Percentiles rank a stretch among this genome's conserved stretches.
These are phyloP conservation scores for Hypholoma fasciculare DNA, from an alignment of 768 basidiomycete species.

Conservation along the genomic window DNA sequence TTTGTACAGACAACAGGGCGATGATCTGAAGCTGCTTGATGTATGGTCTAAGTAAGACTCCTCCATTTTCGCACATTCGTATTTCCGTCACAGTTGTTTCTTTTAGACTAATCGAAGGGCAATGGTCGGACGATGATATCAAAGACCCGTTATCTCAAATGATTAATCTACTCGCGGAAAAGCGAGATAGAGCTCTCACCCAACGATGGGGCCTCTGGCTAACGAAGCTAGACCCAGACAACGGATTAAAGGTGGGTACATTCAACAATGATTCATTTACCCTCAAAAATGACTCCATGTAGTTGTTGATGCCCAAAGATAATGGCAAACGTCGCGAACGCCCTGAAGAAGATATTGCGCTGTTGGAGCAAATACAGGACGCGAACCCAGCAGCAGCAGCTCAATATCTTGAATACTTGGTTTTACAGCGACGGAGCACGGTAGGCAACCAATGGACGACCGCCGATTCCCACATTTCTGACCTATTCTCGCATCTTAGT, in stretches of 20 bases:
- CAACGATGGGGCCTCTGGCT: constrained; percentile 86
- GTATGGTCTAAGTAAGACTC: constrained; percentile 65
- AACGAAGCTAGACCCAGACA: constrained; percentile 62
- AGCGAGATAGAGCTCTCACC: constrained; percentile 59
- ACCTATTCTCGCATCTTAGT: constrained; percentile 32
- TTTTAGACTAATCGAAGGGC: constrained; percentile 63
- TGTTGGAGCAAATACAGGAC: constrained; percentile 56
- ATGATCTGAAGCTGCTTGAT: constrained; percentile 64
- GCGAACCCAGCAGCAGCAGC: constrained; percentile 62
- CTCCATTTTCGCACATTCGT: not conserved
- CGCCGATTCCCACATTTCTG: not conserved
- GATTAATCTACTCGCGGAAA: constrained; percentile 53
- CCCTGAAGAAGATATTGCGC: constrained; percentile 58
- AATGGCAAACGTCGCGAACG: constrained; percentile 55
- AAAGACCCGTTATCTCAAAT: constrained; percentile 63
- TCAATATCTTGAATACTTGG: constrained; percentile 79
- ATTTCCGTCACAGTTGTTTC: not conserved
- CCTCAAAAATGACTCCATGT: not conserved
- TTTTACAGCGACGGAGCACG: constrained; percentile 64
- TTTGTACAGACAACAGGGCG: constrained; percentile 56
- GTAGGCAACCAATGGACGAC: constrained; percentile 33
- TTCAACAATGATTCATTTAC: not conserved
- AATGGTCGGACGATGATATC: constrained; percentile 63
- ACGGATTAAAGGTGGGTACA: constrained; percentile 62
- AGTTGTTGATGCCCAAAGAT: constrained; percentile 65